Evolutionary conservation across 208 protist genomes (phyloP).

Genomic region (Leishmania aethiopica): DNA sequence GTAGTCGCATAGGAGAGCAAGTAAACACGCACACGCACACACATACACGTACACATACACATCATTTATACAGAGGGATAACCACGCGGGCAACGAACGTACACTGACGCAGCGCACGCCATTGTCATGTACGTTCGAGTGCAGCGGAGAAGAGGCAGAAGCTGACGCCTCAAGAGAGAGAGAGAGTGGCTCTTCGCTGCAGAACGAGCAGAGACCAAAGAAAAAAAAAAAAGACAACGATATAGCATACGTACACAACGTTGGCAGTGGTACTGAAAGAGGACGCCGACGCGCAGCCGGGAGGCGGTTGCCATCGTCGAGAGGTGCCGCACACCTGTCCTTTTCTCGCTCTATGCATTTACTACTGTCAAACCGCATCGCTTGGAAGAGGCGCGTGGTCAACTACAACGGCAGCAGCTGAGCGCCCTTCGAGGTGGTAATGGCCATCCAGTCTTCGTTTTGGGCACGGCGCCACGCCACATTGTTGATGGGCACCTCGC

Average conservation of each 20-base stretch:
- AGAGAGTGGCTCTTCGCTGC: not conserved
- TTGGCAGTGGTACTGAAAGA: not conserved
- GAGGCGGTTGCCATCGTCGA: not conserved
- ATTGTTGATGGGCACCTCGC: slow-evolving; percentile 81
- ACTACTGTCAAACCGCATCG: not conserved
- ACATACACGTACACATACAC: not conserved
- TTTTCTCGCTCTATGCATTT: not conserved
- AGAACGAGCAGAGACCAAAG: not conserved
- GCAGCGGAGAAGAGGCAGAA: not conserved
- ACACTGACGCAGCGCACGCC: not conserved
- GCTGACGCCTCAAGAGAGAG: not conserved
- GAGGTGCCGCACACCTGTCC: not conserved
- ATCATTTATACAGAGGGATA: not conserved
- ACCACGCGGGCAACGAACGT: not conserved
- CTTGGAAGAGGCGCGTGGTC: not conserved
- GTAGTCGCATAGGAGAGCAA: not conserved
- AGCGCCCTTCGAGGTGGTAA: slow-evolving; percentile 74
- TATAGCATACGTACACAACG: slow-evolving; percentile 4
- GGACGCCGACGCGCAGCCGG: not conserved
- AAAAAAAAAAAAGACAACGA: slow-evolving; percentile 3
- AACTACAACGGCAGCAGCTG: slow-evolving; percentile 68
- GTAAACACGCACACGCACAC: not conserved
- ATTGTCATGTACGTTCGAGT: not conserved
- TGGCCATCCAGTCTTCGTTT: slow-evolving; percentile 85
- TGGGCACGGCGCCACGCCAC: slow-evolving; percentile 76